A percentile compares a stretch with the other conserved stretches of the same genome.
phyloP scores from a whole-genome alignment of 2,329 filamentous ascomycete species.

The Lasiodiplodia sp. region DNA sequence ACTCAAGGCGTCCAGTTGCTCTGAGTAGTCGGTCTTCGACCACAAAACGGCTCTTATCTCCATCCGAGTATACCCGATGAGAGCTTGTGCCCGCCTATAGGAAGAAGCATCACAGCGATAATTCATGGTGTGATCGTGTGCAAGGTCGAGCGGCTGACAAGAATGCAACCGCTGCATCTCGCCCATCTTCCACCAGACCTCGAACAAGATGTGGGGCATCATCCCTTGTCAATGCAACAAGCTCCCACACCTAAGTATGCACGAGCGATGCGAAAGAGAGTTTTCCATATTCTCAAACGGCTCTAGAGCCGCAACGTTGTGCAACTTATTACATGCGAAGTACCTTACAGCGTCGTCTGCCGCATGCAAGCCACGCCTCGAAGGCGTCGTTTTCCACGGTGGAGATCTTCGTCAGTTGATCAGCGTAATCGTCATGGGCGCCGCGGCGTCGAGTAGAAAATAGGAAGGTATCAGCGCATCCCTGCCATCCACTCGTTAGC shows the following conservation, averaged over 20 bases:
- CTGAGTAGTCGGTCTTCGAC: not conserved
- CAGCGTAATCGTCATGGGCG: not conserved
- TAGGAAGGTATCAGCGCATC: slow-evolving; percentile 26
- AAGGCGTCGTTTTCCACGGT: not conserved
- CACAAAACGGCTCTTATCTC: not conserved
- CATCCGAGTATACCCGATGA: not conserved
- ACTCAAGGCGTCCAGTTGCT: not conserved
- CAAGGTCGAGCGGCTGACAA: slow-evolving; percentile 11
- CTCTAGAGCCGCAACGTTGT: not conserved
- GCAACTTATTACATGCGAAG: not conserved
- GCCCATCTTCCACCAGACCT: not conserved
- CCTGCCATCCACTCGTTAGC: slow-evolving; percentile 1
- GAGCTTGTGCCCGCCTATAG: not conserved
- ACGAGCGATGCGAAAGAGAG: not conserved
- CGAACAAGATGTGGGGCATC: not conserved
- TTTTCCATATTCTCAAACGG: slow-evolving; percentile 5
- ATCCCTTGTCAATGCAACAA: not conserved
- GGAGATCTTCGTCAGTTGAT: not conserved
- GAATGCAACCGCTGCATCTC: slow-evolving; percentile 19
- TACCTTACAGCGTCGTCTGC: slow-evolving; percentile 9
- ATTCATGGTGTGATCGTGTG: slow-evolving; percentile 10
- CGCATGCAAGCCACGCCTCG: slow-evolving; percentile 12
- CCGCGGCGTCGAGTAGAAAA: not conserved
- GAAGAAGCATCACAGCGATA: not conserved
- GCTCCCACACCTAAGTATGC: not conserved